Percentiles rank a stretch among this genome's conserved stretches.
Evolutionary conservation across 495 filamentous ascomycete species (phyloP).

Genomic region (Trichocladium antarcticum): DNA sequence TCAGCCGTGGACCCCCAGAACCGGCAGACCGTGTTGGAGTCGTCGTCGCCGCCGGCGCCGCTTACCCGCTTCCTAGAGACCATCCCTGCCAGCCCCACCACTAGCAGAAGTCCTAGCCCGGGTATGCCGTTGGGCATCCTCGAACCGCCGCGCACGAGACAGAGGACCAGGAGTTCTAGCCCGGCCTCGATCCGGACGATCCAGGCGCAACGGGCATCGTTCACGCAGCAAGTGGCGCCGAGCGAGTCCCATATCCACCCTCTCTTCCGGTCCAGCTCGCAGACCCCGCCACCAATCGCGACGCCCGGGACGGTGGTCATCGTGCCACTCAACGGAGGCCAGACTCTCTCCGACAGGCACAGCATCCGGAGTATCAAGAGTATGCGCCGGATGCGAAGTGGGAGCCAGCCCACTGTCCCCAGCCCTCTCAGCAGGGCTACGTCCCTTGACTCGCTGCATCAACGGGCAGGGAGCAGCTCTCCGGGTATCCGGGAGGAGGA

Average conservation of each 20-base stretch:
- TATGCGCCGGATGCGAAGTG: constrained; percentile 46
- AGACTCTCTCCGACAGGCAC: constrained; percentile 49
- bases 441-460: constrained; percentile 37
- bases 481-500: constrained; percentile 26
- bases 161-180: constrained; percentile 36
- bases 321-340: constrained; percentile 59
- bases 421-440: constrained; percentile 42
- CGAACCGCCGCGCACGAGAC: constrained; percentile 28
- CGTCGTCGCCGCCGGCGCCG: constrained; percentile 34
- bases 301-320: constrained; percentile 60
- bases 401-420: constrained; percentile 46
- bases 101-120: constrained; percentile 40
- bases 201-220: constrained; percentile 22
- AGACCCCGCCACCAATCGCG: constrained; percentile 54
- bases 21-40: constrained; percentile 41
- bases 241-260: constrained; percentile 75
- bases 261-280: constrained; percentile 66
- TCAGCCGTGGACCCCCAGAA: constrained; percentile 49
- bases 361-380: constrained; percentile 46
- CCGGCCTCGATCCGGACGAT: constrained; percentile 22
- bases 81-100: constrained; percentile 48
- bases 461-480: constrained; percentile 17
- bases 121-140: constrained; percentile 35
- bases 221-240: constrained; percentile 29
- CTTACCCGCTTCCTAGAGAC: constrained; percentile 43